Evolutionary conservation across 805 yeast species (phyloP).

Genomic region (Candida lessepsii): DNA sequence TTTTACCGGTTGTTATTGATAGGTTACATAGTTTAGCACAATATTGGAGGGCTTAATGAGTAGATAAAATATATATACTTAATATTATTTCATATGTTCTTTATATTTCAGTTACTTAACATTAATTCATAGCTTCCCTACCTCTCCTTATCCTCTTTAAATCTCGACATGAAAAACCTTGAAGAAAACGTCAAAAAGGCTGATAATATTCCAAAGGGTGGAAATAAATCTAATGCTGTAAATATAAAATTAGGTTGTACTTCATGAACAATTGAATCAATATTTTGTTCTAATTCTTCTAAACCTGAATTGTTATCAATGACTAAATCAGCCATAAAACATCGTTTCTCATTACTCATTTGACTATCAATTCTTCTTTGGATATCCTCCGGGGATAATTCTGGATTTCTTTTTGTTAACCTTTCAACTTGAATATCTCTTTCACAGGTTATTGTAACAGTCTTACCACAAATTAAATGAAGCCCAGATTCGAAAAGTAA

Average conservation of each 20-base stretch:
- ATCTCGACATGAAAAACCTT: conserved; percentile 20
- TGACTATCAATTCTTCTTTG: conserved; percentile 72
- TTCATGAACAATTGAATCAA: conserved; percentile 23
- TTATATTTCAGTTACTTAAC: not conserved
- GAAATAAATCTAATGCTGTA: conserved; percentile 24
- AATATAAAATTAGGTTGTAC: conserved; percentile 25
- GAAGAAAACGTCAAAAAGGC: conserved; percentile 22
- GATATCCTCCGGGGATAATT: conserved; percentile 65
- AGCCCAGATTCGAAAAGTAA: conserved; percentile 78
- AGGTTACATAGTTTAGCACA: conserved; percentile 94
- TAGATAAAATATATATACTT: not conserved
- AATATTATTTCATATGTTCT: not conserved
- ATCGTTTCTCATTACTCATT: conserved; percentile 61
- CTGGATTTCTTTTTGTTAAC: conserved; percentile 64
- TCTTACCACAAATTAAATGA: conserved; percentile 66
- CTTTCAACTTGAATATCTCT: conserved; percentile 60
- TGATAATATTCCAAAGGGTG: conserved; percentile 26
- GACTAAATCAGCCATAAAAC: conserved; percentile 59
- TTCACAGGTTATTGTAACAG: conserved; percentile 66
- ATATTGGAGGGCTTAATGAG: conserved; percentile 81
- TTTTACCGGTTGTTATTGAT: conserved; percentile 92
- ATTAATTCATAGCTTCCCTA: not conserved
- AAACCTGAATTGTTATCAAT: conserved; percentile 55
- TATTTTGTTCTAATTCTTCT: conserved; percentile 20
- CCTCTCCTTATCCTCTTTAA: conserved; percentile 14